Percentiles rank a stretch among this genome's conserved stretches.
phyloP scores from a whole-genome alignment of 345 rosid genomes.

The Bruguiera gymnorhiza region DNA sequence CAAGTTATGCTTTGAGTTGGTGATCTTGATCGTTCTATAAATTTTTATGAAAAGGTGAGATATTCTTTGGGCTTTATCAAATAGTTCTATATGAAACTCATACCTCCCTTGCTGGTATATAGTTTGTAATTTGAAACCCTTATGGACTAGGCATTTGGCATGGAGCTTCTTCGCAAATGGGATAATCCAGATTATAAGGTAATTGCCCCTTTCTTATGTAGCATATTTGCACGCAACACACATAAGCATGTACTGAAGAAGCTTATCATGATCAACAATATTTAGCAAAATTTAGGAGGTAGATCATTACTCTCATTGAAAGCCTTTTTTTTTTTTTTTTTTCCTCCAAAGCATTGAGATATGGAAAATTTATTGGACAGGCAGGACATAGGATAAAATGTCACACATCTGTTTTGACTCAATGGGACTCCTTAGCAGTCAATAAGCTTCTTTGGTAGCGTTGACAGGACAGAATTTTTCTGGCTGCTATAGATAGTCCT shows the following conservation, averaged over 20 bases:
- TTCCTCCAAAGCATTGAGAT: too few relatives aligned
- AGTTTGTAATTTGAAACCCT: conserved; percentile 11
- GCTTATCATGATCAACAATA: neutral
- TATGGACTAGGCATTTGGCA: conserved; percentile 76
- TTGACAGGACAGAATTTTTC: neutral
- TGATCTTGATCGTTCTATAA: conserved; percentile 85
- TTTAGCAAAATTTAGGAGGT: neutral
- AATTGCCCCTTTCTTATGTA: neutral
- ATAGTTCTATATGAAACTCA: neutral
- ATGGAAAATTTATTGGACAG: neutral
- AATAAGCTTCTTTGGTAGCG: neutral
- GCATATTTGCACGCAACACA: neutral
- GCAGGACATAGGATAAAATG: neutral
- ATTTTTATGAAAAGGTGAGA: conserved; percentile 87
- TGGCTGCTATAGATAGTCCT: neutral
- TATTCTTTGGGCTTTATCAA: conserved; percentile 6
- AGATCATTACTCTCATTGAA: neutral
- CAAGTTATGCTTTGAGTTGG: conserved; percentile 99
- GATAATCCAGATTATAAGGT: conserved; percentile 98
- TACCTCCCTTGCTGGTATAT: neutral
- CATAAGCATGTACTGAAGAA: neutral
- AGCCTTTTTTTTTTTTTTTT: neutral
- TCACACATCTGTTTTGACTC: neutral
- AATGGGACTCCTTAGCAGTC: too few relatives aligned
- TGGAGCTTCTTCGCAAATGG: conserved; percentile 87